A percentile compares a stretch with the other conserved stretches of the same genome.
phyloP scores from a whole-genome alignment of 2,329 filamentous ascomycete species.

The Trichophyton verrucosum region DNA sequence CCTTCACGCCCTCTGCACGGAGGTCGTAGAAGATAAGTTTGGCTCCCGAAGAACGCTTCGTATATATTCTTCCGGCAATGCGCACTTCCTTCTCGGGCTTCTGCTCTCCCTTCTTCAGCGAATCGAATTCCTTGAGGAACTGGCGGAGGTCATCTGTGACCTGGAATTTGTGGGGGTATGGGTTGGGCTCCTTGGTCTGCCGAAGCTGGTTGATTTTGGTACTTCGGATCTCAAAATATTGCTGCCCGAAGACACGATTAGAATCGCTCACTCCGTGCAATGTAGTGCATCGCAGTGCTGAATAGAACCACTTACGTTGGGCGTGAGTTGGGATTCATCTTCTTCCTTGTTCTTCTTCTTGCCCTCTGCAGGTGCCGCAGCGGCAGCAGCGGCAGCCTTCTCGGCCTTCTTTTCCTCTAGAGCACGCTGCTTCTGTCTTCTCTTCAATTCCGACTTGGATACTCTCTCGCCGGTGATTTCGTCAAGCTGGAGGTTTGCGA shows the following conservation, averaged over 20 bases:
- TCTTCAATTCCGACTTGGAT: constrained; percentile 86
- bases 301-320: constrained; percentile 45
- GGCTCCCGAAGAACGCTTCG: constrained; percentile 65
- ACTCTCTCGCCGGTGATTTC: constrained; percentile 82
- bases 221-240: constrained; percentile 96
- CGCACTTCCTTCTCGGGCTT: constrained; percentile 62
- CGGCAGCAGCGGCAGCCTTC: constrained; percentile 58
- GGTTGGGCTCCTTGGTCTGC: constrained; percentile 60
- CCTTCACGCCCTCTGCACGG: constrained; percentile 58
- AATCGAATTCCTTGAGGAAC: constrained; percentile 63
- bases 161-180: constrained; percentile 90
- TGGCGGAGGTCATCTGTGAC: constrained; percentile 70
- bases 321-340: constrained; percentile 60
- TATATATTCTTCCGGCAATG: constrained; percentile 78
- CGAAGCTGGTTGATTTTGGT: constrained; percentile 65
- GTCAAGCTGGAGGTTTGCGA: constrained; percentile 71
- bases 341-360: constrained; percentile 48
- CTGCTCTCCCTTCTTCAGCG: constrained; percentile 75
- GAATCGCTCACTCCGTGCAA: background rate
- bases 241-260: constrained; percentile 31
- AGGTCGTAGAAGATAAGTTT: constrained; percentile 92
- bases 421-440: constrained; percentile 81
- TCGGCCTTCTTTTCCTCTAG: constrained; percentile 79
- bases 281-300: background rate
- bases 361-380: constrained; percentile 19